phyloP scores from a whole-genome alignment of 2,329 filamentous ascomycete species.

The Sporothrix mexicana region DNA sequence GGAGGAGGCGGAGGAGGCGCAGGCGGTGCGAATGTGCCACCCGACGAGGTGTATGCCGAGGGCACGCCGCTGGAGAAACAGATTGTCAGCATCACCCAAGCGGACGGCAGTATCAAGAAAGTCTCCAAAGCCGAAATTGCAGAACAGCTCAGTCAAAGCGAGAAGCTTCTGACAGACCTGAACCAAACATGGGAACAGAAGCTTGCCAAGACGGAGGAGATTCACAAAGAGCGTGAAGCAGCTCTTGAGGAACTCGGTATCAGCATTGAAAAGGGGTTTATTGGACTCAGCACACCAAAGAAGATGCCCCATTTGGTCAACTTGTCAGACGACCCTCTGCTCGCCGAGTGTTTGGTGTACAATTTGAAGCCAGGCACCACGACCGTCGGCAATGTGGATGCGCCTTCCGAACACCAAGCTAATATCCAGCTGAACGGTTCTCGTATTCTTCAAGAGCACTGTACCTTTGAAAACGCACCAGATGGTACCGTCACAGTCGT shows the following conservation, averaged over 20 bases:
- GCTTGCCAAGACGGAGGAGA: slow-evolving; percentile 89
- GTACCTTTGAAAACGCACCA: slow-evolving; percentile 83
- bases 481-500: slow-evolving; percentile 93
- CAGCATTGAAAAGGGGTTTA: slow-evolving; percentile 97
- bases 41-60: slow-evolving; percentile 86
- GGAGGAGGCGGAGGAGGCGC: slow-evolving; percentile 55
- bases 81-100: slow-evolving; percentile 88
- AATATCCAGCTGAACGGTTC: slow-evolving; percentile 95
- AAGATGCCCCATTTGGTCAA: slow-evolving; percentile 99
- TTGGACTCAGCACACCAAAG: slow-evolving; percentile 93
- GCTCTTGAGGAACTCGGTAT: slow-evolving; percentile 96
- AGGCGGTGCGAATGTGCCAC: slow-evolving; percentile 55
- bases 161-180: slow-evolving; percentile 92
- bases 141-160: slow-evolving; percentile 92
- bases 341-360: slow-evolving; percentile 96
- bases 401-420: slow-evolving; percentile 72
- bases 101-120: slow-evolving; percentile 87
- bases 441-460: slow-evolving; percentile 90
- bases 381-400: slow-evolving; percentile 91
- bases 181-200: slow-evolving; percentile 99
- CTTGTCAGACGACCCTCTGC: slow-evolving; percentile 87
- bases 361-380: slow-evolving; percentile 96
- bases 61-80: slow-evolving; percentile 94
- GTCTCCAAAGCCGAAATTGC: slow-evolving; percentile 98
- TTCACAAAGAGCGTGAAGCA: slow-evolving; percentile 95